A percentile compares a stretch with the other conserved stretches of the same genome.
phyloP scores from a whole-genome alignment of 306 rosid species.

The Cyamopsis tetragonoloba region DNA sequence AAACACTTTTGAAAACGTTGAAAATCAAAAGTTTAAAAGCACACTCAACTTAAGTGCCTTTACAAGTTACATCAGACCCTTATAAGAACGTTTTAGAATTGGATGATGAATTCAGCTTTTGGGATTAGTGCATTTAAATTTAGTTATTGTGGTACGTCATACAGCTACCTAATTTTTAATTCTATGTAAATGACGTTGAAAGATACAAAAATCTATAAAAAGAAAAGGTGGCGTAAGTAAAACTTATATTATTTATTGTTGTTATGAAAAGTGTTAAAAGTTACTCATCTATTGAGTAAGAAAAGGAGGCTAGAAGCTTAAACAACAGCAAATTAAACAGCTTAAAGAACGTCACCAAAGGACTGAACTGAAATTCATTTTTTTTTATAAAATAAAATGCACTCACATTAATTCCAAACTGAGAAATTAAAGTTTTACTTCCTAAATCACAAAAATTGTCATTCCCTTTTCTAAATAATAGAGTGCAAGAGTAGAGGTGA shows the following conservation, averaged over 20 bases:
- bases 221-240: no score
- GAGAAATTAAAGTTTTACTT: background rate
- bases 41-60: constrained; percentile 25
- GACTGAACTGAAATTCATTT: background rate
- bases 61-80: background rate
- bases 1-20: background rate
- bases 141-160: constrained; percentile 20
- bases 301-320: no score
- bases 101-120: background rate
- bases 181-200: background rate
- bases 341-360: background rate
- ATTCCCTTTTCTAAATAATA: background rate
- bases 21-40: background rate
- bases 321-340: no score
- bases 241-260: no score
- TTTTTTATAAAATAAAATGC: no score
- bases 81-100: background rate
- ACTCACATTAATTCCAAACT: no score
- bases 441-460: background rate
- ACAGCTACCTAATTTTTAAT: constrained; percentile 19
- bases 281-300: no score
- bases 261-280: no score
- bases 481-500: background rate
- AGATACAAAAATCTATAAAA: background rate
- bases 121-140: constrained; percentile 6